A percentile compares a stretch with the other conserved stretches of the same genome.
Evolutionary conservation across 139 green algal genomes (phyloP).

Genomic region (Monoraphidium neglectum): DNA sequence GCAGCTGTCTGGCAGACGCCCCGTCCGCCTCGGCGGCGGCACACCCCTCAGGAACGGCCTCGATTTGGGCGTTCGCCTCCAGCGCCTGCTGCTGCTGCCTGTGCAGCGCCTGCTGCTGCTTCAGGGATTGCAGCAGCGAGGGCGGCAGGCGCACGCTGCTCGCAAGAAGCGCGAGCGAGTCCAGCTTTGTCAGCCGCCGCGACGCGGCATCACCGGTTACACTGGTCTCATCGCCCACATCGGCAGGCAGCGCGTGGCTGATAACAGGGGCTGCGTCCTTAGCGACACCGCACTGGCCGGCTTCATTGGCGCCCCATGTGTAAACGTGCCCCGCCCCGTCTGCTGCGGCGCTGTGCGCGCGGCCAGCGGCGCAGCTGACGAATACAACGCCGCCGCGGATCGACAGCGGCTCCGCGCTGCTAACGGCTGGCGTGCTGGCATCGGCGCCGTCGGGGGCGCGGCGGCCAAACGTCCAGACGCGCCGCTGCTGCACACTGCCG

Average conservation of each 20-base stretch:
- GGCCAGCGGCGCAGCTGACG: conserved; percentile 8
- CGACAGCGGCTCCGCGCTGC: conserved; percentile 1
- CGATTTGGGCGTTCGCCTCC: not conserved
- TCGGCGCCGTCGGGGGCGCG: not conserved
- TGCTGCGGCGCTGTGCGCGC: conserved; percentile 10
- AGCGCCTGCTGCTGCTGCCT: not conserved
- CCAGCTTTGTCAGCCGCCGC: not conserved
- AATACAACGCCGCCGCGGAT: conserved; percentile 10
- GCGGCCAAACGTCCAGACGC: conserved; percentile 19
- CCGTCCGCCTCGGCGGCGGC: not conserved
- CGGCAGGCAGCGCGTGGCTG: not conserved
- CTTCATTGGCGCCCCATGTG: conserved; percentile 15
- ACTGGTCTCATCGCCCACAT: too few relatives aligned
- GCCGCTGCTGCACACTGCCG: conserved; percentile 19
- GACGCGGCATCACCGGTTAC: too few relatives aligned
- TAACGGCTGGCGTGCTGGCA: not conserved
- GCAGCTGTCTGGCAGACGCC: not conserved
- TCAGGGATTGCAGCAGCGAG: not conserved
- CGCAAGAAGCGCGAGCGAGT: not conserved
- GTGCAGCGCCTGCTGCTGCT: not conserved
- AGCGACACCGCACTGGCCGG: conserved; percentile 1
- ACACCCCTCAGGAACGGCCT: not conserved
- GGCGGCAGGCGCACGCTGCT: conserved; percentile 8
- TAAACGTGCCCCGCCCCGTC: conserved; percentile 4
- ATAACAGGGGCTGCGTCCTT: not conserved